Evolutionary conservation across 1,139 yeast species (phyloP).

Genomic region (Zygoascus sp.): DNA sequence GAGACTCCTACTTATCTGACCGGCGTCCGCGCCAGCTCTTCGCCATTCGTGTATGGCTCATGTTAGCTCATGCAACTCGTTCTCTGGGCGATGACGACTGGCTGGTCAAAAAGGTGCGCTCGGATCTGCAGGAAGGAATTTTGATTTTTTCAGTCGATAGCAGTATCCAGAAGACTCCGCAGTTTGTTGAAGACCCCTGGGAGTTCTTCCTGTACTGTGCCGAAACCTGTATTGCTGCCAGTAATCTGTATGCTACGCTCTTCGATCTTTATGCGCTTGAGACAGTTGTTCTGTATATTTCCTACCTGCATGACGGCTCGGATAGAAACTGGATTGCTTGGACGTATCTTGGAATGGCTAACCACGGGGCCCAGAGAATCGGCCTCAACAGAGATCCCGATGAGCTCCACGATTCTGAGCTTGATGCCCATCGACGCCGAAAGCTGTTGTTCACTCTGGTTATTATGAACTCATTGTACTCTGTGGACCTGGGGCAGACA

Average conservation of each 20-base stretch:
- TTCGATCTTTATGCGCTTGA: constrained; percentile 15
- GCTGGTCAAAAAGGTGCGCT: constrained; percentile 13
- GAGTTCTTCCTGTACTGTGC: constrained; percentile 19
- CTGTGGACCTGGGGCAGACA: constrained; percentile 18
- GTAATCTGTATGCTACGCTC: constrained; percentile 14
- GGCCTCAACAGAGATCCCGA: constrained; percentile 19
- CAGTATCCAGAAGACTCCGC: constrained; percentile 12
- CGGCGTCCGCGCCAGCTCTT: constrained; percentile 1
- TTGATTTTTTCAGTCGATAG: constrained; percentile 14
- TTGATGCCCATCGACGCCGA: constrained; percentile 8
- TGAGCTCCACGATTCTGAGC: constrained; percentile 11
- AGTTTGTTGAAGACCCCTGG: constrained; percentile 20
- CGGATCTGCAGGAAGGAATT: constrained; percentile 12
- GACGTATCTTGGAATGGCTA: constrained; percentile 20
- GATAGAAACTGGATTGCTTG: constrained; percentile 20
- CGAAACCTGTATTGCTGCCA: constrained; percentile 15
- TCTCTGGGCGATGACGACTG: constrained; percentile 13
- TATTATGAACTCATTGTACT: constrained; percentile 15
- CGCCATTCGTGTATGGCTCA: constrained; percentile 13
- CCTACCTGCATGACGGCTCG: constrained; percentile 19
- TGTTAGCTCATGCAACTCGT: constrained; percentile 16
- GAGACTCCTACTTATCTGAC: background rate
- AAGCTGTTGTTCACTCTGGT: constrained; percentile 14
- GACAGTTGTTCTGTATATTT: constrained; percentile 15
- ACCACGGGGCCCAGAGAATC: constrained; percentile 17